Base-by-base conservation (phyloP, 352 stramenopile genomes). In the Achlya hypogyna region DNA sequence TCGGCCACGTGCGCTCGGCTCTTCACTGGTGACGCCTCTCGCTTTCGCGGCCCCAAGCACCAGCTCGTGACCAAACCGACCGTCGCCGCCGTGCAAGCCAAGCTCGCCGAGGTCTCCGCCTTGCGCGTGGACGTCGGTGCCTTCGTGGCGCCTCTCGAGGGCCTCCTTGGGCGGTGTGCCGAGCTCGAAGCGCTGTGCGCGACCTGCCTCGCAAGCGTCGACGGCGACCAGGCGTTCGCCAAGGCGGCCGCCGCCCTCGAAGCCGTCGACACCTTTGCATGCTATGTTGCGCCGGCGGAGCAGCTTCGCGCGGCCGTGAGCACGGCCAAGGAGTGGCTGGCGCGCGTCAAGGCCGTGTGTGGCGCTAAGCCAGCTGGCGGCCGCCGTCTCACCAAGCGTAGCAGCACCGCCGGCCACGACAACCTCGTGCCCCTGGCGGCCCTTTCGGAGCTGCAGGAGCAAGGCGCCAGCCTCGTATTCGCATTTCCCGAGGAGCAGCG, bases 401-500 rank as follows among this genome's bases (percentile, higher is more conserved):
- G 42, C 22, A 65, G 29, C 23, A 54, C 14, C 18, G 38, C 16
- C 1, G 27, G 47, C 23, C 9, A 49, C 27, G 42, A 90, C 88
- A 53, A 89, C 18, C 53, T 70, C 1, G 88, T 90, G 20, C 88
- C 78, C 10, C 72, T 83, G 18, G 78, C 79, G 4, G 74, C 89
- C 29, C 63, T 95, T 5, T 69, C 76, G 6, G 69, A 70, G 18
- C 69, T 95, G 28, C 52, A 88, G 42, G 65, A 75, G 3, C 81
- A 95, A 47, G 87, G 83, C 1, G 79, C 72, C 18, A 47, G 43
- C 9, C 53, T 95, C 8, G 74, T 69, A 14, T 95, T 94, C 63
- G 59, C 77, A 20, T 95, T 95, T 72, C 77, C 78, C 10, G 81
- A 93, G 18, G 86, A 95, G 40, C 64, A 89, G 31, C 74, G 74